Percentiles rank a stretch among this genome's conserved stretches.
phyloP scores from a whole-genome alignment of 139 green algal genomes.

The Closterium sp. region DNA sequence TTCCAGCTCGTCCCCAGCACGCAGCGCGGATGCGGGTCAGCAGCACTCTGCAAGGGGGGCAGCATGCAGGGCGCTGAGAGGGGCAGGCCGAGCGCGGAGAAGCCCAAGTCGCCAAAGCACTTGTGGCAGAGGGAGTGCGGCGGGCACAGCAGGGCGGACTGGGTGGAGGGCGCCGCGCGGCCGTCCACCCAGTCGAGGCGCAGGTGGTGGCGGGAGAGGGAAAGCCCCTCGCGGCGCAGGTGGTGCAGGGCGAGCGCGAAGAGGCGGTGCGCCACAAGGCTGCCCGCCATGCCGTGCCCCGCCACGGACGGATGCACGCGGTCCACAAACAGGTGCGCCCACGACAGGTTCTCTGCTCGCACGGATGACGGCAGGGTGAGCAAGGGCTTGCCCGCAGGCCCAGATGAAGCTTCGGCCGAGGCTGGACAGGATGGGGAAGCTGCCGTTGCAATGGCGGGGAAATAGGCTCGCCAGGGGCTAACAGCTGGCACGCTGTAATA shows the following conservation, averaged over 20 bases:
- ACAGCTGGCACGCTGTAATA: neutral
- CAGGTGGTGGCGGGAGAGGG: neutral
- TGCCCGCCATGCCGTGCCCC: neutral
- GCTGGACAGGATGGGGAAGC: neutral
- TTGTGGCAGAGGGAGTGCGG: neutral
- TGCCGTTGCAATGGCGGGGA: neutral
- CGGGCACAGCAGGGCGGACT: neutral
- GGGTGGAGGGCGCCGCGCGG: neutral
- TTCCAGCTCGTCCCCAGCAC: neutral
- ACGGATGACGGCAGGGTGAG: neutral
- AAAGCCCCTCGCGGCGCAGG: neutral
- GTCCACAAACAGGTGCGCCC: neutral
- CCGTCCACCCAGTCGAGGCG: neutral
- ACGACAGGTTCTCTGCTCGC: neutral
- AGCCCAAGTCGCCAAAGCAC: neutral
- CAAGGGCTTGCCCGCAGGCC: neutral
- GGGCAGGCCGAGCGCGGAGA: neutral
- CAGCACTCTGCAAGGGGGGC: neutral
- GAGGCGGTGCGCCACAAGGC: neutral
- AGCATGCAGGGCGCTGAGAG: neutral
- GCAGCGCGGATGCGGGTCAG: neutral
- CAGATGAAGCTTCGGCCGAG: neutral
- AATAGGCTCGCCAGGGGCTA: neutral
- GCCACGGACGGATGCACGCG: neutral
- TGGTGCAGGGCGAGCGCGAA: neutral